phyloP scores from a whole-genome alignment of 2,329 filamentous ascomycete species.

The Diaporthe vexans region DNA sequence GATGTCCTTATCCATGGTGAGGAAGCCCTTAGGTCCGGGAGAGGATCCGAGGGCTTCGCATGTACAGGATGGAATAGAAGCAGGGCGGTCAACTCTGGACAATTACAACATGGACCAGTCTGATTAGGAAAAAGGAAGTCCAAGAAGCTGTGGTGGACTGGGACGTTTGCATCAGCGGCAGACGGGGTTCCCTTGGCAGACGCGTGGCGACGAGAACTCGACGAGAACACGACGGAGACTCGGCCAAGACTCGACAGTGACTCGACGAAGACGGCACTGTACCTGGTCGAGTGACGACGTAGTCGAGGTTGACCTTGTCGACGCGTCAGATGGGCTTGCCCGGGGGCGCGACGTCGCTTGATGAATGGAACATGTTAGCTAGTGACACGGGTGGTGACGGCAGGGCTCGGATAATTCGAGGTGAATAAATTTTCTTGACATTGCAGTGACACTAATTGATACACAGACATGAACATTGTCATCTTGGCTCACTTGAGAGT shows the following conservation, averaged over 20 bases:
- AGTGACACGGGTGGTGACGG: background rate
- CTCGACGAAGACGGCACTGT: background rate
- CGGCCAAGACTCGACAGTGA: background rate
- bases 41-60: constrained; percentile 22
- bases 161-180: background rate
- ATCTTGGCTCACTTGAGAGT: constrained; percentile 22
- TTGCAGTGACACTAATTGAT: constrained; percentile 28
- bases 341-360: constrained; percentile 25
- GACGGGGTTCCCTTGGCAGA: background rate
- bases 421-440: constrained; percentile 24
- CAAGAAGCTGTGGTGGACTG: background rate
- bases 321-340: constrained; percentile 27
- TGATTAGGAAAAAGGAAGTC: background rate
- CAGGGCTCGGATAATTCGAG: background rate
- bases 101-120: constrained; percentile 9
- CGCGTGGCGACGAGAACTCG: background rate
- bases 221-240: background rate
- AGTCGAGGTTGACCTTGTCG: constrained; percentile 6
- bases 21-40: background rate
- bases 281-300: constrained; percentile 2
- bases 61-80: background rate
- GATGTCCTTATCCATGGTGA: constrained; percentile 35
- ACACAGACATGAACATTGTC: constrained; percentile 26
- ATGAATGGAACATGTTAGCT: constrained; percentile 31
- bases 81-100: background rate